phyloP scores from a whole-genome alignment of 1,284 basidiomycete genomes.

The Sphaerobolus stellatus region DNA sequence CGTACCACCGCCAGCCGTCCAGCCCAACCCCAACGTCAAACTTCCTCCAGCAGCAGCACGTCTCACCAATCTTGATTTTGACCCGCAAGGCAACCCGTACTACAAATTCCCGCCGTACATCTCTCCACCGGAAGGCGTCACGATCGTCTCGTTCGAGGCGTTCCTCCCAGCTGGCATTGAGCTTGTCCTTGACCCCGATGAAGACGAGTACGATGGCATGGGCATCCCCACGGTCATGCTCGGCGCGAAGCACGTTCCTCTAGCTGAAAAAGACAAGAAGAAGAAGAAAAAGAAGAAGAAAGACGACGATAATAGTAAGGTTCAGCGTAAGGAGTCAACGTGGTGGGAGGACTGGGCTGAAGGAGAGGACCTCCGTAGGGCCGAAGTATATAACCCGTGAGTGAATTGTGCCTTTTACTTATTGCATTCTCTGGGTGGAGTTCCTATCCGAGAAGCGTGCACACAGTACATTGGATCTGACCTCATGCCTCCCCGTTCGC shows the following conservation, averaged over 20 bases:
- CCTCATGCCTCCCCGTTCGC: conserved; percentile 9
- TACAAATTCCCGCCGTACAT: conserved; percentile 63
- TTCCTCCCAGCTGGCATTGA: conserved; percentile 64
- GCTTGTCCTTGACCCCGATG: conserved; percentile 39
- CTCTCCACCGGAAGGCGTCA: conserved; percentile 45
- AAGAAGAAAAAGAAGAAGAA: conserved; percentile 40
- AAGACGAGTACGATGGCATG: conserved; percentile 54
- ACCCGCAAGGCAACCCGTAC: conserved; percentile 10
- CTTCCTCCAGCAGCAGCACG: conserved; percentile 6
- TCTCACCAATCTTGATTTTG: conserved; percentile 6
- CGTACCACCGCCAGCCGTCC: neutral
- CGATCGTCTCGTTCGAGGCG: conserved; percentile 55
- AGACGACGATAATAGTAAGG: conserved; percentile 19
- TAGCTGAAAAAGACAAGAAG: conserved; percentile 43
- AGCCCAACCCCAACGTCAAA: conserved; percentile 2
- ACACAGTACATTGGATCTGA: neutral
- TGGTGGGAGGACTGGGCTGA: conserved; percentile 73
- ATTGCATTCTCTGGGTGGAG: neutral
- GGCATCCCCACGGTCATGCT: conserved; percentile 65
- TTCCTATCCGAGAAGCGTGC: neutral
- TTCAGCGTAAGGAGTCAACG: conserved; percentile 29
- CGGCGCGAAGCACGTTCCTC: conserved; percentile 49
- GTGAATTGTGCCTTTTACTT: conserved; percentile 19
- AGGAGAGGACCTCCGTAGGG: conserved; percentile 43
- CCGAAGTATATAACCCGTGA: conserved; percentile 42